phyloP scores from a whole-genome alignment of 2,329 filamentous ascomycete genomes.

The Monilinia fructicola region DNA sequence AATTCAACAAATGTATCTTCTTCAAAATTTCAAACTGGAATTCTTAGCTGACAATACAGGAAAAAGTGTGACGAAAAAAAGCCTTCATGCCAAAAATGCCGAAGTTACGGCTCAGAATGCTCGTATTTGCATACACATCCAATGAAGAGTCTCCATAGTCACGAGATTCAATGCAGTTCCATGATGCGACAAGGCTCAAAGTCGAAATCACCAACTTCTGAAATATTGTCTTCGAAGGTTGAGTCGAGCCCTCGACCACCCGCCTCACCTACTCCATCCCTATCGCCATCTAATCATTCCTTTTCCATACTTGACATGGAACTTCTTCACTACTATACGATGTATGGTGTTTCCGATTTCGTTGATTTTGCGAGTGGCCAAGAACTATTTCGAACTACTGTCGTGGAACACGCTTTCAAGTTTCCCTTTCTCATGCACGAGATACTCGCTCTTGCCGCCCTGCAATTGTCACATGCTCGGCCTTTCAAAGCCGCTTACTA shows the following conservation, averaged over 20 bases:
- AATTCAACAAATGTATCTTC: background rate
- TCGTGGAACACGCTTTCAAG: slow-evolving; percentile 34
- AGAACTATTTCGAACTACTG: slow-evolving; percentile 33
- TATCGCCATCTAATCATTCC: background rate
- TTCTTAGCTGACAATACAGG: background rate
- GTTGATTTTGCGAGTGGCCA: slow-evolving; percentile 25
- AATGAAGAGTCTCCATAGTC: slow-evolving; percentile 25
- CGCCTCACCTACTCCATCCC: slow-evolving; percentile 18
- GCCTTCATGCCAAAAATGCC: slow-evolving; percentile 36
- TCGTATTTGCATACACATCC: slow-evolving; percentile 38
- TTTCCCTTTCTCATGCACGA: slow-evolving; percentile 43
- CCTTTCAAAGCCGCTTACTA: slow-evolving; percentile 31
- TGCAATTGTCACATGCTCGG: slow-evolving; percentile 41
- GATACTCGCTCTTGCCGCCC: slow-evolving; percentile 41
- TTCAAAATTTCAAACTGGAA: too few species aligned
- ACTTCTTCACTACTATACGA: slow-evolving; percentile 47
- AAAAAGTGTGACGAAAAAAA: slow-evolving; percentile 38
- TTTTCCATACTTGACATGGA: slow-evolving; percentile 45
- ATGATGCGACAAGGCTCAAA: slow-evolving; percentile 13
- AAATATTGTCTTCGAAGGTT: slow-evolving; percentile 17
- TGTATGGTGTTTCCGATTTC: slow-evolving; percentile 39
- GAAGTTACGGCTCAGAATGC: slow-evolving; percentile 33
- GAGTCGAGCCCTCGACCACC: slow-evolving; percentile 7
- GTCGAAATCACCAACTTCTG: slow-evolving; percentile 21
- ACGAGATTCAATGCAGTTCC: slow-evolving; percentile 7